Percentiles rank a stretch among this genome's conserved stretches.
Conservation (phyloP, 129 eudicot genomes). For the Centella asiatica region DNA sequence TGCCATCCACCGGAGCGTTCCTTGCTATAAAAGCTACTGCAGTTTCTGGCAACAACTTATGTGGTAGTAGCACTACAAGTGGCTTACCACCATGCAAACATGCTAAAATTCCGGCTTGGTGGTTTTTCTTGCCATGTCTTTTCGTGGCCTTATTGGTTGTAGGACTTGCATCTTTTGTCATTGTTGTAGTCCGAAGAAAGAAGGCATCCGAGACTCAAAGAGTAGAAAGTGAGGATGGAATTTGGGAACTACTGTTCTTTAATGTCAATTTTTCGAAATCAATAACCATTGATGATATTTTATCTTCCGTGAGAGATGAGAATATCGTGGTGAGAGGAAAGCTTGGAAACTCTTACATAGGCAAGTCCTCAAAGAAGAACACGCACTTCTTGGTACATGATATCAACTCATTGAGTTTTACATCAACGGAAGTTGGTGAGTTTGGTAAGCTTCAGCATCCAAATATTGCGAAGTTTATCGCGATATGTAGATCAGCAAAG, state of each 20-base stretch:
- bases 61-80: slow-evolving; percentile 38
- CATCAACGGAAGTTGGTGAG: slow-evolving; percentile 23
- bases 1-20: slow-evolving; percentile 74
- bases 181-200: slow-evolving; percentile 25
- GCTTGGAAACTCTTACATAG: slow-evolving; percentile 22
- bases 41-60: slow-evolving; percentile 53
- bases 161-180: slow-evolving; percentile 14
- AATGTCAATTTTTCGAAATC: slow-evolving; percentile 23
- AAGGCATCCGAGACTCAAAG: slow-evolving; percentile 15
- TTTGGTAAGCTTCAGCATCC: slow-evolving; percentile 39
- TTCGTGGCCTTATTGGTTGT: slow-evolving; percentile 9
- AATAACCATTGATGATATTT: slow-evolving; percentile 29
- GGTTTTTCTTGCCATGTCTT: slow-evolving; percentile 28
- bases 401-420: slow-evolving; percentile 8
- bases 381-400: slow-evolving; percentile 32
- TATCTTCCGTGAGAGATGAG: slow-evolving; percentile 24
- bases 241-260: slow-evolving; percentile 61
- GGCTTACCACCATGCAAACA: slow-evolving; percentile 56
- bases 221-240: slow-evolving; percentile 40
- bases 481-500: slow-evolving; percentile 44
- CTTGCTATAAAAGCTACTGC: slow-evolving; percentile 54
- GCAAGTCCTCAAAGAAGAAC: slow-evolving; percentile 11
- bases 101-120: slow-evolving; percentile 20
- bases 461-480: slow-evolving; percentile 42
- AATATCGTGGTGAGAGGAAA: slow-evolving; percentile 26